A percentile compares a stretch with the other conserved stretches of the same genome.
Evolutionary conservation across 805 yeast species (phyloP).

Genomic region (Teunomyces gatunensis): DNA sequence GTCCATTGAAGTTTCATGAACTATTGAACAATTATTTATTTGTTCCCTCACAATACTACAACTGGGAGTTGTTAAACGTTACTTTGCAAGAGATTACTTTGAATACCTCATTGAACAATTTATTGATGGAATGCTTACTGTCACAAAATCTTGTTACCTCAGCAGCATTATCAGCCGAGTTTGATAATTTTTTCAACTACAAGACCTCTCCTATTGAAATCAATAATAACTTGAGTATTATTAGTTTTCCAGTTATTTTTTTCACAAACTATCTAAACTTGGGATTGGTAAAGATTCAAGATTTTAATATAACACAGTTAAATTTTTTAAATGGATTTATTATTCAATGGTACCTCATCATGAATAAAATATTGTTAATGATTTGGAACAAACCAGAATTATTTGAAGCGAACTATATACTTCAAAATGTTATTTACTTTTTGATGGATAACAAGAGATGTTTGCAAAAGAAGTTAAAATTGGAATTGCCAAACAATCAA

Average conservation of each 20-base stretch:
- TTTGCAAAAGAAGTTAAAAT: slow-evolving; percentile 4
- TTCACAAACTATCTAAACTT: slow-evolving; percentile 29
- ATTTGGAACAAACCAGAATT: slow-evolving; percentile 23
- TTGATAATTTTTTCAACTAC: slow-evolving; percentile 15
- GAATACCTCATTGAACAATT: slow-evolving; percentile 14
- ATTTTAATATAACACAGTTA: slow-evolving; percentile 23
- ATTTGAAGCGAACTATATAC: slow-evolving; percentile 23
- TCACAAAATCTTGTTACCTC: slow-evolving; percentile 9
- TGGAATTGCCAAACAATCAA: slow-evolving; percentile 1
- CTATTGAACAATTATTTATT: slow-evolving; percentile 47
- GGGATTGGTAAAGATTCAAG: slow-evolving; percentile 23
- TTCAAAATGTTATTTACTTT: slow-evolving; percentile 47
- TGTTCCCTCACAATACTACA: slow-evolving; percentile 36
- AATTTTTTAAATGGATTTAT: slow-evolving; percentile 37
- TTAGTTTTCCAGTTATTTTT: slow-evolving; percentile 49
- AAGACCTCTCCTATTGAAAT: slow-evolving; percentile 18
- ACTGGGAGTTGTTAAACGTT: slow-evolving; percentile 45
- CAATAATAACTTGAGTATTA: slow-evolving; percentile 52
- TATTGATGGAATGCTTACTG: slow-evolving; percentile 15
- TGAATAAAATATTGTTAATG: slow-evolving; percentile 38
- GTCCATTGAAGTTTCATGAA: slow-evolving; percentile 51
- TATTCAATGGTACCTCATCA: slow-evolving; percentile 43
- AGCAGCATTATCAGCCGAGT: slow-evolving; percentile 11
- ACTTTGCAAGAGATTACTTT: slow-evolving; percentile 47
- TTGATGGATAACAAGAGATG: slow-evolving; percentile 41